Base-by-base conservation (phyloP, 805 yeast genomes). In the Kregervanrija pseudodelftensis region DNA sequence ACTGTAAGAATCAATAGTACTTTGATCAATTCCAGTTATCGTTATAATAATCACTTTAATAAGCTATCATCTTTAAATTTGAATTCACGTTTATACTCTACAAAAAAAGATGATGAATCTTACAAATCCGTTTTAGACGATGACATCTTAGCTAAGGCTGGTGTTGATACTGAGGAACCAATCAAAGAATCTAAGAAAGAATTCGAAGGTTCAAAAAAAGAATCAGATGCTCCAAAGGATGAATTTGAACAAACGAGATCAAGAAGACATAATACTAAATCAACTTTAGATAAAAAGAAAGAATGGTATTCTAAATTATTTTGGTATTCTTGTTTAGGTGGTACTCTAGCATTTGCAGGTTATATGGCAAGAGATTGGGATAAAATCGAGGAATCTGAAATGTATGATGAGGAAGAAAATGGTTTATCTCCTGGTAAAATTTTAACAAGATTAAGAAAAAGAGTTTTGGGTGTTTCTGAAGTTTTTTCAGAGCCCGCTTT, bases 401-500 rank as follows among this genome's bases (percentile, higher is more conserved):
- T 59, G 13, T 65, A 56, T 47, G 53, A 50, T n/a, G 65, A 57
- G 30, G 68, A 73, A 46, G 82, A 80, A 50, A 77, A 82, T 59
- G 96, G 96, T 0, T 82, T 77, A 60, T 62, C 83, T 5, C 82
- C 87, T 7, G 66, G 60, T 14, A 71, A 77, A 41, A 76, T 88
- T 69, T 82, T 79, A 69, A 72, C 70, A 17, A 77, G 99, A 60
- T 74, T 85, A 53, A 72, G 64, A 50, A 79, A 80, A 46, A 79
- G 99, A 68, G 73, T 83, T 48, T 72, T 79, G 46, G 82, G 87
- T 36, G 73, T 87, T 48, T 82, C 89, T 61, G 80, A 82, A 39
- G 83, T 84, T 51, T 91, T 91, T 71, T 80, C 85, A 50, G 98
- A 91, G 54, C 99, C 99, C 11, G 95, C 87, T 13, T 88, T 85